Evolutionary conservation across 768 basidiomycete species (phyloP).

Genomic region (Collybia mongolica): DNA sequence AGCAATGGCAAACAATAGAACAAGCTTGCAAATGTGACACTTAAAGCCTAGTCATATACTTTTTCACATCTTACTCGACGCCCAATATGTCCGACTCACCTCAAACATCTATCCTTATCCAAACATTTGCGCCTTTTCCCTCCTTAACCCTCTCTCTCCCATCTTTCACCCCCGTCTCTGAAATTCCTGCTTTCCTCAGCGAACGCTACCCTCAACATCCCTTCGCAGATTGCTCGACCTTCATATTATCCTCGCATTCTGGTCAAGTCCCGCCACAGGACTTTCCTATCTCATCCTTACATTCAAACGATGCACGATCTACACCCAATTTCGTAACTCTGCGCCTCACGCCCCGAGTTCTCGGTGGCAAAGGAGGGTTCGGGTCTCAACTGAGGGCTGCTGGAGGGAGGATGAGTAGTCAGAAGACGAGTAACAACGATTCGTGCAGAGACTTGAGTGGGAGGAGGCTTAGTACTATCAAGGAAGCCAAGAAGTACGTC

Average conservation of each 20-base stretch:
- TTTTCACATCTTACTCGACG: no score
- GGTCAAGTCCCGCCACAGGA: conserved; percentile 28
- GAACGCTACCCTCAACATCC: conserved; percentile 34
- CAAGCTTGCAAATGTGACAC: no score
- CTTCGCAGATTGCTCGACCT: conserved; percentile 21
- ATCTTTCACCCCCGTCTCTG: conserved; percentile 23
- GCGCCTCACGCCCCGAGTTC: conserved; percentile 69
- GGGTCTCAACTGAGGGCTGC: conserved; percentile 95
- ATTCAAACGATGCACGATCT: conserved; percentile 13
- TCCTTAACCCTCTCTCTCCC: conserved; percentile 31
- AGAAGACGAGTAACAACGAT: conserved; percentile 94
- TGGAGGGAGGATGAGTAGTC: conserved; percentile 95
- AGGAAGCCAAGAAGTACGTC: conserved; percentile 90
- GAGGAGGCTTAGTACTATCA: conserved; percentile 86
- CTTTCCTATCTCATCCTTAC: conserved; percentile 25
- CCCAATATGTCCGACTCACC: conserved; percentile 1
- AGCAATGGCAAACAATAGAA: no score
- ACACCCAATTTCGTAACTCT: conserved; percentile 52
- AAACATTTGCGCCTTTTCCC: conserved; percentile 39
- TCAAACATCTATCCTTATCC: conserved; percentile 33
- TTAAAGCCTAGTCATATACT: no score
- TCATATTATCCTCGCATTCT: conserved; percentile 37
- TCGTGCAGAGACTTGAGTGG: conserved; percentile 93
- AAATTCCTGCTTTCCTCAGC: conserved; percentile 30
- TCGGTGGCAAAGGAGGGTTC: conserved; percentile 97